Evolutionary conservation across 352 stramenopile genomes (phyloP).

Genomic region (Lagenidium sp.): DNA sequence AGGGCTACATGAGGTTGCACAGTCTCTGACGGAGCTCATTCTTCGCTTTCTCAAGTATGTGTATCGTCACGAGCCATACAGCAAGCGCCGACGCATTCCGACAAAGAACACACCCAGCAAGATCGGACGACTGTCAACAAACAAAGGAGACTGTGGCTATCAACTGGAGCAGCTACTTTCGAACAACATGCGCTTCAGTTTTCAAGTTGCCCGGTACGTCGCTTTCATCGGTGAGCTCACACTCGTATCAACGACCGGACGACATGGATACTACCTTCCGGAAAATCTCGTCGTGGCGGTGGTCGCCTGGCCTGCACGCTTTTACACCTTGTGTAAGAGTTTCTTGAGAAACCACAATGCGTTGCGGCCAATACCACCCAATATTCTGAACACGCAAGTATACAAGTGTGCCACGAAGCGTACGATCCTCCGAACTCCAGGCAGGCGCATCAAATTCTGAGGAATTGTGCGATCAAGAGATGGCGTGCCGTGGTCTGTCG

Average conservation of each 20-base stretch:
- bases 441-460: conserved; percentile 2
- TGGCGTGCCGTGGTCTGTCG: neutral
- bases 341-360: neutral
- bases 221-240: neutral
- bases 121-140: conserved; percentile 3
- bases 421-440: neutral
- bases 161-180: conserved; percentile 2
- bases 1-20: conserved; percentile 1
- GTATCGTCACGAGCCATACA: conserved; percentile 1
- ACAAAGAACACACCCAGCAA: conserved; percentile 2
- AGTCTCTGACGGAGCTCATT: conserved; percentile 3
- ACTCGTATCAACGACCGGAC: conserved; percentile 2
- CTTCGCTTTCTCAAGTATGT: conserved; percentile 1
- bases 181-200: conserved; percentile 1
- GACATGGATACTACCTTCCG: conserved; percentile 2
- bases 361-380: conserved; percentile 1
- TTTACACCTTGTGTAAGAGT: conserved; percentile 3
- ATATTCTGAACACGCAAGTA: conserved; percentile 1
- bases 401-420: conserved; percentile 2
- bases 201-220: neutral
- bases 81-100: conserved; percentile 1
- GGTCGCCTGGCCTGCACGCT: conserved; percentile 1
- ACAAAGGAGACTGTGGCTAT: conserved; percentile 1
- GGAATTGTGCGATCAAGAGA: conserved; percentile 3
- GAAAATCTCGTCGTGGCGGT: conserved; percentile 1